Evolutionary conservation across 768 basidiomycete species (phyloP), one percentile per base, ranked within the genome.

Genomic region (Heimioporus sp.): DNA sequence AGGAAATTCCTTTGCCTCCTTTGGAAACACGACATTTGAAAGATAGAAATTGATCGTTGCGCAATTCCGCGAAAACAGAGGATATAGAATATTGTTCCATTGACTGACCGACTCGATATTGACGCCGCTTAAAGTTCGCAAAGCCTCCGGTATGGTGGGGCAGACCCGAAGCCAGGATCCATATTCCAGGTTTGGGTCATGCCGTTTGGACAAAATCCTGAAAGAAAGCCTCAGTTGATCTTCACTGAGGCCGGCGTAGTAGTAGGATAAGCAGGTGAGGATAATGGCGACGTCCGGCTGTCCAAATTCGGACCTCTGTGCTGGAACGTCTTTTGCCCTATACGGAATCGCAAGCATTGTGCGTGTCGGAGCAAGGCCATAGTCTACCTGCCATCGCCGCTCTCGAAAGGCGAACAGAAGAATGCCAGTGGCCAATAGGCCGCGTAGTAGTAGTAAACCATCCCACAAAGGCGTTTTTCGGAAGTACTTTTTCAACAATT

Each of bases 321-420:
- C 65, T 0, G 80, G 80, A 6, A 73, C 64, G 43, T 81, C 80
- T 54, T 79, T 81, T 0, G 80, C 80, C 16, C 74, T 67, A 50
- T 78, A 81, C 0, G 80, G 80, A 0, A 81, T 78, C 1, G 80
- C 79, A 1, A 81, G 69, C 55, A 76, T 62, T 1, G 78, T 72
- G 4, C 80, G 72, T 6, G 42, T 53, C 2, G 57, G 59, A 43
- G 76, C 75, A 8, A 79, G 70, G 2, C 80, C 80, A 54, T 78
- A 82, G 42, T 81, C 76, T 0, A 81, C 80, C 32, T 79, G 60
- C 77, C 78, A 81, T 11, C 78, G 71, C 42, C 66, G 69, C 16
- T 72, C 65, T 31, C 59, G 61, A 0, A 82, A 60, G 1, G 63
- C 61, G 42, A 73, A 72, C 2, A 62, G 36, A 2, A 82, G 63